Conservation (phyloP, 139 green algal genomes). For the Tetradesmus obliquus region DNA sequence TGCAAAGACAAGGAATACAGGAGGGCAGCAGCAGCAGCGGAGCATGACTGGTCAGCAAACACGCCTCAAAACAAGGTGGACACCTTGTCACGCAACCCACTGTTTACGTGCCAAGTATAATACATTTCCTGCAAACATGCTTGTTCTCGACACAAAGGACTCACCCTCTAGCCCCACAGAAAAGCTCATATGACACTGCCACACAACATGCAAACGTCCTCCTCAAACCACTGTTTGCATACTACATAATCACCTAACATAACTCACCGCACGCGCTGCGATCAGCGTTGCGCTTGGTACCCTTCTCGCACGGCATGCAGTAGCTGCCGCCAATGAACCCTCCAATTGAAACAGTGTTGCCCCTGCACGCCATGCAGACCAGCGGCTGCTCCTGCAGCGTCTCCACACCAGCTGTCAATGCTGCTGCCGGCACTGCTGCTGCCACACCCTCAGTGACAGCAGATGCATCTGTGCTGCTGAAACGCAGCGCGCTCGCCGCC, state of each 20-base stretch:
- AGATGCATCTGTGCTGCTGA: not conserved
- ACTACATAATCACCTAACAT: too few species aligned
- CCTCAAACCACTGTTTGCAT: too few species aligned
- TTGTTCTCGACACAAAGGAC: too few species aligned
- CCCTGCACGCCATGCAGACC: slow-evolving; percentile 13
- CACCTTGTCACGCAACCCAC: too few species aligned
- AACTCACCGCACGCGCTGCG: slow-evolving; percentile 7
- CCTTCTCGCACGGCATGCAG: slow-evolving; percentile 30
- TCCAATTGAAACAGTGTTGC: not conserved
- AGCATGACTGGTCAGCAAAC: not conserved
- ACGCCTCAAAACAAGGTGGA: too few species aligned
- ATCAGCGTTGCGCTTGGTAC: not conserved
- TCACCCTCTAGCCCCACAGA: too few species aligned
- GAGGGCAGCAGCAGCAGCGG: not conserved
- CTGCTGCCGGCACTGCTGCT: not conserved
- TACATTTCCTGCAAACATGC: too few species aligned
- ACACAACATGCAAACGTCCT: too few species aligned
- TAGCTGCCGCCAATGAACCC: slow-evolving; percentile 29
- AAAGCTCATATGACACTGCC: too few species aligned
- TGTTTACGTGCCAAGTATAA: too few species aligned
- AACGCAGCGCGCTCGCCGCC: not conserved
- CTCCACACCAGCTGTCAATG: not conserved
- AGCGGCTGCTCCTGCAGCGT: not conserved
- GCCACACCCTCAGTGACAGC: too few species aligned
- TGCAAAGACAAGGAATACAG: not conserved